phyloP scores from a whole-genome alignment of 2,329 filamentous ascomycete genomes.

The Aspergillaceae sp. region DNA sequence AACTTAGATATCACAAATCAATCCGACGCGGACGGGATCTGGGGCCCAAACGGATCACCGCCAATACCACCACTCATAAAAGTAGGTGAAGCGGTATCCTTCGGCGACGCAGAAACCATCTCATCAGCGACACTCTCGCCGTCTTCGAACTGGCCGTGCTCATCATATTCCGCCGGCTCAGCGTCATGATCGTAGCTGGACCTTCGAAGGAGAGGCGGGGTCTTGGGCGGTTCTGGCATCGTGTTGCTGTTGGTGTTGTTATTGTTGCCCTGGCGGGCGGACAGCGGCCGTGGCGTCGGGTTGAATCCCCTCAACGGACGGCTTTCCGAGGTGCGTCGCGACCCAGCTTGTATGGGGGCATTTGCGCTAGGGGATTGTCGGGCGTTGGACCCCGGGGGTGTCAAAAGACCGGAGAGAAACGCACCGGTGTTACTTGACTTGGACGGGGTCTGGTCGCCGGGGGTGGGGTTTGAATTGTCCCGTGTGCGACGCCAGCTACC shows the following conservation, averaged over 20 bases:
- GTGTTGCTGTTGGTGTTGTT: too few relatives aligned
- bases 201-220: constrained; percentile 48
- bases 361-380: constrained; percentile 48
- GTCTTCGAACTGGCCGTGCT: constrained; percentile 37
- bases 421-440: constrained; percentile 49
- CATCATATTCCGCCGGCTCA: constrained; percentile 41
- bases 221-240: constrained; percentile 33
- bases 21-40: neutral
- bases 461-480: constrained; percentile 42
- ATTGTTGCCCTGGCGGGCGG: constrained; percentile 22
- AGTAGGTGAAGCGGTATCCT: constrained; percentile 6
- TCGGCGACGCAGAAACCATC: constrained; percentile 28
- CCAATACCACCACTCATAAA: too few relatives aligned
- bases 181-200: constrained; percentile 54
- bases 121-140: constrained; percentile 39
- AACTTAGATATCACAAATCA: neutral
- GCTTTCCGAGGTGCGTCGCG: constrained; percentile 25
- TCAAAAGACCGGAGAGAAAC: constrained; percentile 73
- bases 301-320: constrained; percentile 26
- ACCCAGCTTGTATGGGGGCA: constrained; percentile 19
- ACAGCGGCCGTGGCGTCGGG: constrained; percentile 20
- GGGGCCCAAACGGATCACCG: neutral
- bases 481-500: constrained; percentile 79
- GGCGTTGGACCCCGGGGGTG: constrained; percentile 70
- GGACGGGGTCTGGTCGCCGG: constrained; percentile 50